A percentile compares a stretch with the other conserved stretches of the same genome.
Conservation (phyloP, 768 basidiomycete genomes). For the Podaxis rugospora region DNA sequence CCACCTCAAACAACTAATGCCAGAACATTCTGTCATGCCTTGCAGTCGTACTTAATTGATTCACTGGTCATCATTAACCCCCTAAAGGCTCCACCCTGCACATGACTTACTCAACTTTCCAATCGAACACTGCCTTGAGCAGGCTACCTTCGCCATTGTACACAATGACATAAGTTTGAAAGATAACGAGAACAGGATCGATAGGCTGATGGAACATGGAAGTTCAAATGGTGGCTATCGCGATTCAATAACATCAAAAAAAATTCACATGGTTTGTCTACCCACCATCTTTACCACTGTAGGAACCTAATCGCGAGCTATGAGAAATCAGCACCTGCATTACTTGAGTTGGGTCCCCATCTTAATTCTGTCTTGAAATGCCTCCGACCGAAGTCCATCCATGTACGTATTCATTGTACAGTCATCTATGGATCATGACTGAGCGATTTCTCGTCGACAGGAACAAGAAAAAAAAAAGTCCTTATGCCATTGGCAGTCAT, state of each 20-base stretch:
- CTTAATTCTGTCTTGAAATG: too few relatives aligned
- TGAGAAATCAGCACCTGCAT: neutral
- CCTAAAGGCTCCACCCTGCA: neutral
- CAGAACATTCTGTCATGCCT: neutral
- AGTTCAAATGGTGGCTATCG: neutral
- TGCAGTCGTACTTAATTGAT: neutral
- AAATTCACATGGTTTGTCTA: neutral
- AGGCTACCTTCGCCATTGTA: neutral
- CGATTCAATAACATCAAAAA: neutral
- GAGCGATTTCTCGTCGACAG: too few relatives aligned
- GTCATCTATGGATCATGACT: too few relatives aligned
- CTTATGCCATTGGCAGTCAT: neutral
- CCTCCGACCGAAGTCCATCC: too few relatives aligned
- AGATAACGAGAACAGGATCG: slow-evolving; percentile 1
- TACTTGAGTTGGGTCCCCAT: neutral
- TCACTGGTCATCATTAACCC: neutral
- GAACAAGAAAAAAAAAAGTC: too few relatives aligned
- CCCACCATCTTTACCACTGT: neutral
- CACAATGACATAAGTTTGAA: neutral
- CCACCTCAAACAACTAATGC: neutral
- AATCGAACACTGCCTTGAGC: neutral
- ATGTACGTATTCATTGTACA: too few relatives aligned
- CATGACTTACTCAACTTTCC: neutral
- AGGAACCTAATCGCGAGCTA: neutral
- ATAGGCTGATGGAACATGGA: neutral